These are phyloP conservation scores for Coemansia sp. DNA, from an alignment of 192 early-diverging fungal genomes.

Conservation along the genomic window DNA sequence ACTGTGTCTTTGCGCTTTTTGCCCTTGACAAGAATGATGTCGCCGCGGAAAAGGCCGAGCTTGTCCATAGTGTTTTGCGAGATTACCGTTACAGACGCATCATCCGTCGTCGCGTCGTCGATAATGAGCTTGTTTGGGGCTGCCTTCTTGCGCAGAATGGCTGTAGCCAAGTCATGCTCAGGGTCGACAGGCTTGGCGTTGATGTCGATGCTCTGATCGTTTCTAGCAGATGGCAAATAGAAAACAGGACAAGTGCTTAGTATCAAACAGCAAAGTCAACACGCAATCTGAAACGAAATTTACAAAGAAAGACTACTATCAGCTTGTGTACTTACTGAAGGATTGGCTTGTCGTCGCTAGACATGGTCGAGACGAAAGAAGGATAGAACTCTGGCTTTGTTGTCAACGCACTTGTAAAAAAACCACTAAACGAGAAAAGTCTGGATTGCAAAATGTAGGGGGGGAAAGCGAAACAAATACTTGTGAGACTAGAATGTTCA, in stretches of 20 bases:
- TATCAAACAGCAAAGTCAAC: background rate
- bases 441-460: background rate
- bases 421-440: background rate
- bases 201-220: conserved; percentile 39
- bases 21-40: conserved; percentile 94
- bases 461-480: background rate
- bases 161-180: conserved; percentile 84
- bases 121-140: conserved; percentile 99
- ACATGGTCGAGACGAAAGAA: conserved; percentile 12
- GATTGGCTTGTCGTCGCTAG: conserved; percentile 33
- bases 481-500: background rate
- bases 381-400: background rate
- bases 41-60: conserved; percentile 91
- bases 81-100: conserved; percentile 93
- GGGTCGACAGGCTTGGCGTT: conserved; percentile 53
- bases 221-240: conserved; percentile 19
- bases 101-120: conserved; percentile 94
- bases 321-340: conserved; percentile 34
- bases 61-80: conserved; percentile 90
- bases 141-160: conserved; percentile 92
- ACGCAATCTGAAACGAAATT: background rate
- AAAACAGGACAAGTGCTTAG: background rate
- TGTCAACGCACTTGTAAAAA: background rate
- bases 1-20: conserved; percentile 98
- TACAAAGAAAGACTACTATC: background rate